Conservation (phyloP, 2,329 filamentous ascomycete species). For the Phyllachora maydis region DNA sequence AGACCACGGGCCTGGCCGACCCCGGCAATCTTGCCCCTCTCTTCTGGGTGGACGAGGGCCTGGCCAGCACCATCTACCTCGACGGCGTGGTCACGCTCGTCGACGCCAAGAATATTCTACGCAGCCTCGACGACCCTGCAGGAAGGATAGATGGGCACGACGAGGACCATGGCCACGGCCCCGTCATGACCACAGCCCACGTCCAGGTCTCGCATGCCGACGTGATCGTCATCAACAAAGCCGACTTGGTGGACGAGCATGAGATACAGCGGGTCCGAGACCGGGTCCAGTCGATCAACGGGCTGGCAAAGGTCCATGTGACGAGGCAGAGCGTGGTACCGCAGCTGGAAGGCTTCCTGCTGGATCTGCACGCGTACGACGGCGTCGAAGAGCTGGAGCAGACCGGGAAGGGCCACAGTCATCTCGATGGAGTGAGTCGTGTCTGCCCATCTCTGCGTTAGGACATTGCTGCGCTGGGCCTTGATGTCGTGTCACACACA, state of each 20-base stretch:
- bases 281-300: slow-evolving; percentile 72
- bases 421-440: slow-evolving; percentile 64
- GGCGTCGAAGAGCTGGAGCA: slow-evolving; percentile 55
- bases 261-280: slow-evolving; percentile 50
- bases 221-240: slow-evolving; percentile 86
- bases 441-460: too few species aligned
- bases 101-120: slow-evolving; percentile 81
- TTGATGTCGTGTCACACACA: too few species aligned
- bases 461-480: too few species aligned
- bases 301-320: slow-evolving; percentile 62
- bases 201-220: slow-evolving; percentile 94
- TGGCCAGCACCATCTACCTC: slow-evolving; percentile 87
- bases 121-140: slow-evolving; percentile 54
- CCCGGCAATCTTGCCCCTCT: slow-evolving; percentile 88
- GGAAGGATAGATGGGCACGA: slow-evolving; percentile 30
- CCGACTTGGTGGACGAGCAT: slow-evolving; percentile 53
- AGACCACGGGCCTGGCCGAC: slow-evolving; percentile 88
- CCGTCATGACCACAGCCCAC: slow-evolving; percentile 76
- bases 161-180: slow-evolving; percentile 32
- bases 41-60: slow-evolving; percentile 94
- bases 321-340: slow-evolving; percentile 68
- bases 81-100: slow-evolving; percentile 94
- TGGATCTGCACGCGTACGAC: slow-evolving; percentile 89
- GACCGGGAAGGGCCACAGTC: slow-evolving; percentile 61
- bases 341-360: slow-evolving; percentile 61